A percentile compares a stretch with the other conserved stretches of the same genome.
Conservation (phyloP, 2,329 filamentous ascomycete genomes). For the Penicillium frequentans region DNA sequence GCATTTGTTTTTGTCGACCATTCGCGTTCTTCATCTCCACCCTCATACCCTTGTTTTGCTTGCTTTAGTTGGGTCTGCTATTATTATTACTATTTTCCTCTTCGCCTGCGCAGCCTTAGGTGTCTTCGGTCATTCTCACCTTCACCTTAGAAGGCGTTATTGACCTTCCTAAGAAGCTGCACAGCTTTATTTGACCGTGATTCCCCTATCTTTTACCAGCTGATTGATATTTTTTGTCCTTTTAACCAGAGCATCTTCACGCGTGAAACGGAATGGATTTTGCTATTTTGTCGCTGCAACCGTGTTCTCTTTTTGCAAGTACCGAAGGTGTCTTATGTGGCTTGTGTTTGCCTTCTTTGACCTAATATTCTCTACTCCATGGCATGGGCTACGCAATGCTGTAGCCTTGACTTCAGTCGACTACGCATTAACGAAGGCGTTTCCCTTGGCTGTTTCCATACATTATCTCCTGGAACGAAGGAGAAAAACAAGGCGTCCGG, state of each 20-base stretch:
- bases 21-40: constrained; percentile 25
- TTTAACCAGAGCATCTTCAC: constrained; percentile 27
- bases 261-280: constrained; percentile 27
- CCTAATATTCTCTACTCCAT: constrained; percentile 10
- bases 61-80: constrained; percentile 8
- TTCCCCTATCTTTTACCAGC: constrained; percentile 24
- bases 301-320: constrained; percentile 8
- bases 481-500: constrained; percentile 14
- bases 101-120: constrained; percentile 8
- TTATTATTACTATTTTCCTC: constrained; percentile 4
- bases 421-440: constrained; percentile 13
- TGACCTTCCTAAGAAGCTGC: constrained; percentile 21
- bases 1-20: constrained; percentile 21
- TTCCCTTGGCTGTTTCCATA: constrained; percentile 3
- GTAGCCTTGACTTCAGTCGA: constrained; percentile 10
- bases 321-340: constrained; percentile 10
- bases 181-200: constrained; percentile 29
- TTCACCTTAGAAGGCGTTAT: background rate
- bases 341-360: constrained; percentile 14
- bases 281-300: constrained; percentile 12
- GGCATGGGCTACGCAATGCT: constrained; percentile 16
- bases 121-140: background rate
- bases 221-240: constrained; percentile 21
- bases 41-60: constrained; percentile 36
- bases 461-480: constrained; percentile 3